Base-by-base conservation (phyloP, 495 filamentous ascomycete genomes). In the Collariella sp. region DNA sequence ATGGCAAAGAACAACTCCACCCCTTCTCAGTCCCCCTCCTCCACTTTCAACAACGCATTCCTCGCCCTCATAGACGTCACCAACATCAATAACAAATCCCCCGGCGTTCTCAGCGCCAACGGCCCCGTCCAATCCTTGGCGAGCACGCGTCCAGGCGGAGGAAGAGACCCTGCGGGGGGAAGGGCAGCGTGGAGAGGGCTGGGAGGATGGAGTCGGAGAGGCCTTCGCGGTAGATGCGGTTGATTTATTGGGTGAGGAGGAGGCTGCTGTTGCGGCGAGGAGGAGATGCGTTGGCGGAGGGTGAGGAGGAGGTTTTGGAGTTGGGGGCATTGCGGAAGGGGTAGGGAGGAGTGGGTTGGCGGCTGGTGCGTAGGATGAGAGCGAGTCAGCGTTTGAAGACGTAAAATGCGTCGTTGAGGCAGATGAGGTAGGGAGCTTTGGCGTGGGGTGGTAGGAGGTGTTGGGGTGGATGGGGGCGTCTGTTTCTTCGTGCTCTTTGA, bases 121-220 rank as follows among this genome's bases (percentile, higher is more conserved):
- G 60, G 41, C 0, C 65, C 66, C 5, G 40, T 51, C 7, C 55
- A 65, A 22, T 71, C 70, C 47, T 67, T 68, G 7, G 65, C 7
- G 68, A 68, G 36, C 62, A 72, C n/a, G 61, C 58, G 4, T 58
- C 61, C 10, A 71, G 55, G n/a, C 67, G 52, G 42, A 64, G 57
- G 29, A 70, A 71, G 11, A 64, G 60, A 11, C 62, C 67, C 18
- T 56, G 22, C 0, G 50, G 49, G 13, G 65, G 62, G 40, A 68
- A 66, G 15, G 43, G 20, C 10, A 66, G 24, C 5, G 19, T 22
- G 3, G 13, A 11, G 40, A 67, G 56, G 5, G 29, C 15, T 4
- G 65, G 60, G 20, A 34, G 19, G 41, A 65, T 56, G n/a, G n/a
- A n/a, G n/a, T n/a, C n/a, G n/a, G n/a, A 33, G 9, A 65, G 18